phyloP scores from a whole-genome alignment of 768 basidiomycete genomes.

The Paxillus involutus region DNA sequence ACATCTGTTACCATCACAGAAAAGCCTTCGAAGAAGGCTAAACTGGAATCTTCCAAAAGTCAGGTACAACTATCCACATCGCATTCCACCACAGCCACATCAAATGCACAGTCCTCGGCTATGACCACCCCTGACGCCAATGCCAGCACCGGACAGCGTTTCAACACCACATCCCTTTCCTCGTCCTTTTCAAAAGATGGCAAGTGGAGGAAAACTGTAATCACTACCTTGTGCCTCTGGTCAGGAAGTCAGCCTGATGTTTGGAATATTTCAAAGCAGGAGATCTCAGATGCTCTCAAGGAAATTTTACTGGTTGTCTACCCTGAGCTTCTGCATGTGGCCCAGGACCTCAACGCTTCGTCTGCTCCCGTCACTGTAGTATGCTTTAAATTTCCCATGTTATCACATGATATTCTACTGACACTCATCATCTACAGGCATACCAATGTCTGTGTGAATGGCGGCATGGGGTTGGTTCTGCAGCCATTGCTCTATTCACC shows the following conservation, averaged over 20 bases:
- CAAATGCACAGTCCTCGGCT: background rate
- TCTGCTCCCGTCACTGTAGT: too few relatives aligned
- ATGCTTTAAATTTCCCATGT: too few relatives aligned
- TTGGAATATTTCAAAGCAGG: background rate
- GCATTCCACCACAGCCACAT: background rate
- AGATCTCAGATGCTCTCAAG: background rate
- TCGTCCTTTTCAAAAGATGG: background rate
- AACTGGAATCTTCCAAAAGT: too few relatives aligned
- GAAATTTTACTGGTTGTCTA: background rate
- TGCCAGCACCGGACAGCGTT: background rate
- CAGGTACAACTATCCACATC: background rate
- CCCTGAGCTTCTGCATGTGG: too few relatives aligned
- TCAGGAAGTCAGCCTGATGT: background rate
- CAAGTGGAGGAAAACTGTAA: background rate
- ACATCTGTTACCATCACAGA: too few relatives aligned
- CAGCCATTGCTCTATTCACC: conserved; percentile 1
- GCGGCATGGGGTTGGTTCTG: background rate
- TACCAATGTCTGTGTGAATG: conserved; percentile 1
- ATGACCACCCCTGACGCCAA: background rate
- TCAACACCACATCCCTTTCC: background rate
- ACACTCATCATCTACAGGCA: background rate
- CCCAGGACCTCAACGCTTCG: too few relatives aligned
- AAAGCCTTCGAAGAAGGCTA: too few relatives aligned
- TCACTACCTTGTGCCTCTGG: background rate
- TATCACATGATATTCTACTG: background rate